phyloP scores from a whole-genome alignment of 768 basidiomycete species.

The Hypholoma fasciculare region DNA sequence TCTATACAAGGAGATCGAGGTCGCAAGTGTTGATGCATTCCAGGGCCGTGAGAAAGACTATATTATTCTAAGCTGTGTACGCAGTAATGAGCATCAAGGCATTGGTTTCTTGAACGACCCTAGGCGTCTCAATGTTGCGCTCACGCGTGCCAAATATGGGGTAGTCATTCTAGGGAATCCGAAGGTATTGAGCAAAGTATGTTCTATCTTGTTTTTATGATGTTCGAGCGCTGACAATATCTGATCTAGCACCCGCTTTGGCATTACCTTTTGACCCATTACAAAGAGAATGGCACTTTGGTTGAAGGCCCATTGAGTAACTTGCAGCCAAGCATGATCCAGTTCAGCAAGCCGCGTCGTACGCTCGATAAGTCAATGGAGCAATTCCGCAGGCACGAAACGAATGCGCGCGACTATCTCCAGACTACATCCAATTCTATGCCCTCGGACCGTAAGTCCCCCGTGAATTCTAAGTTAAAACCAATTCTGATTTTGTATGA shows the following conservation, averaged over 20 bases:
- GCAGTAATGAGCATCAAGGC: constrained; percentile 99
- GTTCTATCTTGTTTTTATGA: constrained; percentile 12
- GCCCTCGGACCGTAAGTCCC: constrained; percentile 51
- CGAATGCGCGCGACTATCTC: constrained; percentile 80
- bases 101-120: constrained; percentile 99
- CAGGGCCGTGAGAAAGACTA: constrained; percentile 99
- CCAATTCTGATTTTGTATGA: background rate
- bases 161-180: constrained; percentile 99
- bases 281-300: constrained; percentile 92
- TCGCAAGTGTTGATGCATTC: constrained; percentile 98
- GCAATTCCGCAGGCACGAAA: constrained; percentile 91
- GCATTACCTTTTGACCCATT: constrained; percentile 98
- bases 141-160: constrained; percentile 97
- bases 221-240: background rate
- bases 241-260: constrained; percentile 88
- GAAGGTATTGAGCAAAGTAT: constrained; percentile 96
- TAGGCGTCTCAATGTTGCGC: constrained; percentile 91
- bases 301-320: constrained; percentile 98
- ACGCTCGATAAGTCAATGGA: constrained; percentile 89
- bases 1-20: constrained; percentile 98
- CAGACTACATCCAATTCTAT: constrained; percentile 40
- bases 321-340: constrained; percentile 97
- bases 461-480: background rate
- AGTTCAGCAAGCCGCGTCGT: constrained; percentile 96
- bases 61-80: constrained; percentile 95